These are phyloP conservation scores for Arthroderma sp. DNA, from an alignment of 2,329 filamentous ascomycete genomes.

Conservation along the genomic window DNA sequence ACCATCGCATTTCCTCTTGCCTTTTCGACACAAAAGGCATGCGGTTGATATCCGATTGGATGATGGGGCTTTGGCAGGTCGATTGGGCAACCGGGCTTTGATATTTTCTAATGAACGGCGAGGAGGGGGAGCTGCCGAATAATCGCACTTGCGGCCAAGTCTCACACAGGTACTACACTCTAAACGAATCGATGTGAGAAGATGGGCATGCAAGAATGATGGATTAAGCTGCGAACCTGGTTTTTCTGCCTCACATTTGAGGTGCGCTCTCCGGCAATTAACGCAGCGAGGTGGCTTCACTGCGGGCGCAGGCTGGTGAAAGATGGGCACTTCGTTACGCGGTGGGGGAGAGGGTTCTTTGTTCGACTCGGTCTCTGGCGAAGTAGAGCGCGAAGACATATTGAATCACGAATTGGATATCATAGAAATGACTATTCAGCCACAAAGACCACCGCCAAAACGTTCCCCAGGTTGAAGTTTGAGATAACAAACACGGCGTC, in stretches of 20 bases:
- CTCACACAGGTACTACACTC: background rate
- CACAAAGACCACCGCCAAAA: too few species aligned
- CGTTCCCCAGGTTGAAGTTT: too few species aligned
- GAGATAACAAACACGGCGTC: too few species aligned
- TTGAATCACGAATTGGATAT: too few species aligned
- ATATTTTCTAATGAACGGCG: background rate
- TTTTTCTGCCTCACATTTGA: background rate
- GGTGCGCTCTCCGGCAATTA: background rate
- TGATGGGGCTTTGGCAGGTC: background rate
- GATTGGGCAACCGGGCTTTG: background rate
- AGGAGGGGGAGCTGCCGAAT: background rate
- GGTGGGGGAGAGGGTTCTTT: too few species aligned
- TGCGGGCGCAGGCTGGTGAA: too few species aligned
- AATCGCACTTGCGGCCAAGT: background rate
- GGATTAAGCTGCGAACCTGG: background rate
- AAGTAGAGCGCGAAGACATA: too few species aligned
- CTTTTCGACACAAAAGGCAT: slow-evolving; percentile 4
- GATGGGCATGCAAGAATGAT: too few species aligned
- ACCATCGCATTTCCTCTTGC: slow-evolving; percentile 8
- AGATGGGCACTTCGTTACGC: too few species aligned
- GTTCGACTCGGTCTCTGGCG: too few species aligned
- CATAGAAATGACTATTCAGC: too few species aligned
- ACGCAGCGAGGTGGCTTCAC: too few species aligned
- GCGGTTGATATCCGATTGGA: background rate
- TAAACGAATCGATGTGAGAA: background rate